Evolutionary conservation across 805 yeast species (phyloP).

Genomic region (Ogataea pilisensis): DNA sequence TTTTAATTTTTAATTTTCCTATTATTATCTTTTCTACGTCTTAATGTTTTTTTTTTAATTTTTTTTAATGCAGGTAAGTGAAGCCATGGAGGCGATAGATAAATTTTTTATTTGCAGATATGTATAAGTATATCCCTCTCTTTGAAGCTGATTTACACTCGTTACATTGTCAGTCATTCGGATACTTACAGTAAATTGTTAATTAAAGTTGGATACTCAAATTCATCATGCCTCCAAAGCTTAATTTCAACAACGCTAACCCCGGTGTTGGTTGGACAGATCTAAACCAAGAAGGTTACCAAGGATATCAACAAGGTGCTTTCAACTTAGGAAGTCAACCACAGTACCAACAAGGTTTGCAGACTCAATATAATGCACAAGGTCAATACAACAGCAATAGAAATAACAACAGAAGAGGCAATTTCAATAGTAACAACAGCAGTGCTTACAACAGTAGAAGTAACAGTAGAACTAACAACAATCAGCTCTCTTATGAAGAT

Average conservation of each 20-base stretch:
- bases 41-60: background rate
- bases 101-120: too few species aligned
- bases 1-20: slow-evolving; percentile 2
- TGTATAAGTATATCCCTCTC: too few species aligned
- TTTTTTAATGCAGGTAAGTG: background rate
- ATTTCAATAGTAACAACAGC: slow-evolving; percentile 2
- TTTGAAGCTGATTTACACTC: too few species aligned
- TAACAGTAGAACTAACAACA: slow-evolving; percentile 9
- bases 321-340: background rate
- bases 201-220: too few species aligned
- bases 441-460: slow-evolving; percentile 6
- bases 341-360: slow-evolving; percentile 19
- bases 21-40: background rate
- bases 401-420: slow-evolving; percentile 10
- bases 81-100: too few species aligned
- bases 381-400: slow-evolving; percentile 9
- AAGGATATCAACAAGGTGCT: slow-evolving; percentile 12
- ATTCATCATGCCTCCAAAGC: slow-evolving; percentile 39
- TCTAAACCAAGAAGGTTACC: slow-evolving; percentile 24
- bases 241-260: slow-evolving; percentile 31
- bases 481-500: slow-evolving; percentile 44
- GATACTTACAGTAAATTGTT: too few species aligned
- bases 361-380: slow-evolving; percentile 9
- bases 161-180: too few species aligned
- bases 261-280: too few species aligned